Evolutionary conservation across 1,139 yeast species (phyloP).

Genomic region (Blastobotrys persicus): DNA sequence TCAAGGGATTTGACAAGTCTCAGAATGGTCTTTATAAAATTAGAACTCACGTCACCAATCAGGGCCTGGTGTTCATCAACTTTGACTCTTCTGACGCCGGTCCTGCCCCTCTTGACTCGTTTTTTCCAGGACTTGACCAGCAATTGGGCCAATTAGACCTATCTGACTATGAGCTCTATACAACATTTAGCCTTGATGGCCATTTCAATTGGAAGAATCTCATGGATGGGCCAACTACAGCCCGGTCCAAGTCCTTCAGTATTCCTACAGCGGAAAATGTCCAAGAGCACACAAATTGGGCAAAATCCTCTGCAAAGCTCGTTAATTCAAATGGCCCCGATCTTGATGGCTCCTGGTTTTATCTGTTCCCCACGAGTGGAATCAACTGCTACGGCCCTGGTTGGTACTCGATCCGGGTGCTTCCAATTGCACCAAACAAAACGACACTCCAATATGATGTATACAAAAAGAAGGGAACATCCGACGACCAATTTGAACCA

Average conservation of each 20-base stretch:
- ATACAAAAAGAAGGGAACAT: slow-evolving; percentile 14
- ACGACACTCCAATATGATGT: slow-evolving; percentile 14
- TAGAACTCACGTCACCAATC: slow-evolving; percentile 13
- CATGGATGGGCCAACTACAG: slow-evolving; percentile 3
- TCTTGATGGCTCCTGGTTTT: slow-evolving; percentile 8
- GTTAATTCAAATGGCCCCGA: slow-evolving; percentile 10
- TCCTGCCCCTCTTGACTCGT: slow-evolving; percentile 9
- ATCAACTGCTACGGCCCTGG: slow-evolving; percentile 13
- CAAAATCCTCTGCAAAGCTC: background rate
- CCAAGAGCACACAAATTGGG: background rate
- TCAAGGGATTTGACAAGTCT: slow-evolving; percentile 15
- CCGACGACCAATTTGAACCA: slow-evolving; percentile 8
- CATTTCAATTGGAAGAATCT: slow-evolving; percentile 16
- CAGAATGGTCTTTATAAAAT: slow-evolving; percentile 13
- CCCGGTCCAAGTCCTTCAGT: slow-evolving; percentile 5
- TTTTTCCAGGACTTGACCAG: slow-evolving; percentile 1
- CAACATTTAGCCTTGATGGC: slow-evolving; percentile 14
- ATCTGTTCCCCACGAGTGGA: slow-evolving; percentile 13
- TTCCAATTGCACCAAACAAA: slow-evolving; percentile 12
- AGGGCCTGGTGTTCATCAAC: slow-evolving; percentile 15
- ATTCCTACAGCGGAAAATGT: background rate
- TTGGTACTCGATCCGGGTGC: slow-evolving; percentile 16
- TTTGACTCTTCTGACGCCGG: slow-evolving; percentile 14
- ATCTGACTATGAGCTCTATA: slow-evolving; percentile 13
- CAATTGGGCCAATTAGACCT: slow-evolving; percentile 9